phyloP scores from a whole-genome alignment of 257 asterid species.

The Voacanga thouarsii region DNA sequence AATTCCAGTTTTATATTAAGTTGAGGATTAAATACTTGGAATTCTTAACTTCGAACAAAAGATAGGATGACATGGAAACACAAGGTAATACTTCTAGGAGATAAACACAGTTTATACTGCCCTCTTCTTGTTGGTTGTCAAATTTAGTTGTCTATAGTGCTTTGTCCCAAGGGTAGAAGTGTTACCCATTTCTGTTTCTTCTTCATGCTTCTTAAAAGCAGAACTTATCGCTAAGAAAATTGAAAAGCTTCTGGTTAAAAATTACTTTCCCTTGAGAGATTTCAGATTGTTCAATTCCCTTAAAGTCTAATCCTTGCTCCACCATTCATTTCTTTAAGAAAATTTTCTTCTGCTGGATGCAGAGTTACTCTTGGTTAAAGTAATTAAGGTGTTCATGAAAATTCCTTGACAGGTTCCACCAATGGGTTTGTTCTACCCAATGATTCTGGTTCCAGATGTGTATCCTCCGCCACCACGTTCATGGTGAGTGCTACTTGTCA shows the following conservation, averaged over 20 bases:
- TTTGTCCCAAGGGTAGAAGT: background rate
- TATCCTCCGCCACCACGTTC: constrained; percentile 89
- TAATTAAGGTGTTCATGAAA: constrained; percentile 16
- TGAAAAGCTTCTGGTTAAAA: background rate
- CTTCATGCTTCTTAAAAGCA: background rate
- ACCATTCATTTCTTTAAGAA: background rate
- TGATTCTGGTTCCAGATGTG: constrained; percentile 86
- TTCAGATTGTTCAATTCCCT: background rate
- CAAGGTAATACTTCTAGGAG: background rate
- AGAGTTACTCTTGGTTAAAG: background rate
- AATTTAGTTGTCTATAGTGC: background rate
- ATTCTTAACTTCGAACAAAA: background rate
- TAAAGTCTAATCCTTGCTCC: background rate
- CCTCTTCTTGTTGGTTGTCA: background rate
- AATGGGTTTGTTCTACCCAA: constrained; percentile 95
- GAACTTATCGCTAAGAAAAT: background rate
- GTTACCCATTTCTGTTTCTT: background rate
- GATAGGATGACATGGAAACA: background rate
- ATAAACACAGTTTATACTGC: background rate
- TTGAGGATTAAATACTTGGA: background rate
- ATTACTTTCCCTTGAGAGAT: background rate
- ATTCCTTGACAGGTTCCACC: constrained; percentile 79
- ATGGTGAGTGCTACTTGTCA: constrained; percentile 46
- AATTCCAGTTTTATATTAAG: background rate
- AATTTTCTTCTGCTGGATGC: background rate